phyloP scores from a whole-genome alignment of 2,329 filamentous ascomycete species.

The Diplocarpon rosae region DNA sequence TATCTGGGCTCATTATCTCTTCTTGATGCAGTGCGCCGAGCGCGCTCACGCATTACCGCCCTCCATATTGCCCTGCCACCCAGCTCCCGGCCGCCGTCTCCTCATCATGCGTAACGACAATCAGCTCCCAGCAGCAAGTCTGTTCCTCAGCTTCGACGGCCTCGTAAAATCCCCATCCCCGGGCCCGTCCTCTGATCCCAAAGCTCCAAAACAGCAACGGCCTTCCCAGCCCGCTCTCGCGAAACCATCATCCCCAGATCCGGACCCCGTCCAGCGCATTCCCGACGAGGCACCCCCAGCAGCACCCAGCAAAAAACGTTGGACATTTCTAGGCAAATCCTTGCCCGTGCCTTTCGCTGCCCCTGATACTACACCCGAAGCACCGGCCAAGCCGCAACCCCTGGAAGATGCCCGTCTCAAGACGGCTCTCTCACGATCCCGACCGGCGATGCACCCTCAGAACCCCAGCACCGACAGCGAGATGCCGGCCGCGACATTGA shows the following conservation, averaged over 20 bases:
- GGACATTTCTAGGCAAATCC: conserved; percentile 54
- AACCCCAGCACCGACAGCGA: conserved; percentile 45
- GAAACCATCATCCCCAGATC: conserved; percentile 12
- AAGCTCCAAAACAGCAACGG: conserved; percentile 19
- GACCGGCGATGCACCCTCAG: conserved; percentile 33
- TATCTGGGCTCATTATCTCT: conserved; percentile 54
- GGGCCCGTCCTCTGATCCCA: conserved; percentile 5
- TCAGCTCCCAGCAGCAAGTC: conserved; percentile 21
- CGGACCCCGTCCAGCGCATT: conserved; percentile 8
- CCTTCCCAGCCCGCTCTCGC: conserved; percentile 14
- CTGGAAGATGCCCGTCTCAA: conserved; percentile 40
- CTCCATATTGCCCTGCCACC: conserved; percentile 55
- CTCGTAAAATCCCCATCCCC: conserved; percentile 26
- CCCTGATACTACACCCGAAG: conserved; percentile 1
- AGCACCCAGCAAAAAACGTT: conserved; percentile 40
- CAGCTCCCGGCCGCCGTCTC: conserved; percentile 56
- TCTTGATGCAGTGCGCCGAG: conserved; percentile 45
- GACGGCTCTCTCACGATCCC: conserved; percentile 35
- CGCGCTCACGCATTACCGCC: conserved; percentile 37
- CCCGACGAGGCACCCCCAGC: conserved; percentile 10
- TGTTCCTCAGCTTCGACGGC: conserved; percentile 56
- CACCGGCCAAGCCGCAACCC: conserved; percentile 26
- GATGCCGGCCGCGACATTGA: conserved; percentile 38
- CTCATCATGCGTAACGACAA: conserved; percentile 60
- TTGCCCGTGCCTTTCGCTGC: conserved; percentile 35